Percentiles rank a stretch among this genome's conserved stretches.
These are phyloP conservation scores for Neurospora sp. DNA, from an alignment of 495 filamentous ascomycete genomes.

Conservation along the genomic window DNA sequence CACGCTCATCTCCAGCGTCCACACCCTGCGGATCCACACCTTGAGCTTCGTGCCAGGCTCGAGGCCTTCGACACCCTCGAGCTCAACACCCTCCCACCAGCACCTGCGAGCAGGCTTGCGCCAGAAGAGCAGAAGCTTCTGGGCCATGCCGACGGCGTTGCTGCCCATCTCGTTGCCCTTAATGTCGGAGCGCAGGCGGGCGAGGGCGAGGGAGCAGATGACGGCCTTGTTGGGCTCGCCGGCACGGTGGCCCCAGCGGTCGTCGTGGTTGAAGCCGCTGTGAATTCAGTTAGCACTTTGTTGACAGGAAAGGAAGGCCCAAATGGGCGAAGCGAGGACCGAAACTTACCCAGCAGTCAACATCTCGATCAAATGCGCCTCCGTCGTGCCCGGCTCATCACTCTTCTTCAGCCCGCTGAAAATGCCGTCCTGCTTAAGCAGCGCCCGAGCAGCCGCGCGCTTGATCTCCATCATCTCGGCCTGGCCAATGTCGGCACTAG, in stretches of 20 bases:
- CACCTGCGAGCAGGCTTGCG: conserved; percentile 90
- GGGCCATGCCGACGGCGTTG: conserved; percentile 92
- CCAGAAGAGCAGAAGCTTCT: conserved; percentile 98
- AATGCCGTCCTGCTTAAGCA: conserved; percentile 88
- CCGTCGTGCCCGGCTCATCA: conserved; percentile 90
- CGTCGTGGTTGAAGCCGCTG: conserved; percentile 93
- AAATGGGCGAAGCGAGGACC: background rate
- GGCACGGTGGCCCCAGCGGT: conserved; percentile 91
- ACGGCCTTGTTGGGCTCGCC: conserved; percentile 96
- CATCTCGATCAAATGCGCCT: conserved; percentile 99
- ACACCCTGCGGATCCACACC: conserved; percentile 95
- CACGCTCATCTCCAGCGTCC: conserved; percentile 98
- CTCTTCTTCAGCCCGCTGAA: conserved; percentile 91
- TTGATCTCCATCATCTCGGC: conserved; percentile 95
- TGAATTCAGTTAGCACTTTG: background rate
- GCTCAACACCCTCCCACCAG: conserved; percentile 99
- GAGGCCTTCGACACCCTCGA: conserved; percentile 80
- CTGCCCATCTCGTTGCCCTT: conserved; percentile 63
- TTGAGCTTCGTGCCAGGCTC: conserved; percentile 70
- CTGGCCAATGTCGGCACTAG: conserved; percentile 69
- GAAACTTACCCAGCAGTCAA: conserved; percentile 81
- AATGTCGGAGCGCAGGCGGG: conserved; percentile 85
- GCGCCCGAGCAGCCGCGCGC: conserved; percentile 74
- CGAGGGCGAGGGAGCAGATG: conserved; percentile 90
- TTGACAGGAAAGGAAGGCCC: background rate